Percentiles rank a stretch among this genome's conserved stretches.
Conservation (phyloP, 163 green algal species). For the Prototheca stagnorum region DNA sequence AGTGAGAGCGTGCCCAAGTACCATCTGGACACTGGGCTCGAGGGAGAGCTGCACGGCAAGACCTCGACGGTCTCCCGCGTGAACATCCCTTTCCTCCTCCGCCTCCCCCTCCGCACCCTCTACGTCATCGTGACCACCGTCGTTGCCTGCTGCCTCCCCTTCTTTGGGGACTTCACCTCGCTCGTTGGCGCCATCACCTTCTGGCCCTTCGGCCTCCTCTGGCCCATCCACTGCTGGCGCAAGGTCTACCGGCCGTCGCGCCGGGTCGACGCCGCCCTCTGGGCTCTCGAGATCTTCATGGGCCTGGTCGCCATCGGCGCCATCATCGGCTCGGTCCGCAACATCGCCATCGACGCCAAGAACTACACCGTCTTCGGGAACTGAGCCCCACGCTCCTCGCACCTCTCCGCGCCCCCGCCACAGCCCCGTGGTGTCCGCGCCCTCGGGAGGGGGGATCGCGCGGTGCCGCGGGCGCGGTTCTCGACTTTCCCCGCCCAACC, state of each 20-base stretch:
- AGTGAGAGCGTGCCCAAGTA: neutral
- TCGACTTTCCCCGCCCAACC: too few relatives aligned
- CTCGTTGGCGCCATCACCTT: constrained; percentile 20
- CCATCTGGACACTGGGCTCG: neutral
- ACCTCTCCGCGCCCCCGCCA: too few relatives aligned
- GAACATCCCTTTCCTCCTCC: too few relatives aligned
- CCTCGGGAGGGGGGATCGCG: too few relatives aligned
- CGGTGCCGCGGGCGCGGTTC: too few relatives aligned
- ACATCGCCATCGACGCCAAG: constrained; percentile 4
- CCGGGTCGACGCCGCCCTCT: constrained; percentile 2
- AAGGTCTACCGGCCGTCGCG: neutral
- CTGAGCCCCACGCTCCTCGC: too few relatives aligned
- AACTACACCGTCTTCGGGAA: neutral
- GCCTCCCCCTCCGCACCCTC: neutral
- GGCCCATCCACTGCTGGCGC: constrained; percentile 12
- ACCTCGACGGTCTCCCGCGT: too few relatives aligned
- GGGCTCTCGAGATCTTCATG: constrained; percentile 11
- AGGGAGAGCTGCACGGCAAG: too few relatives aligned
- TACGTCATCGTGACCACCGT: constrained; percentile 14
- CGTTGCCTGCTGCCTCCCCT: constrained; percentile 13
- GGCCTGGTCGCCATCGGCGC: constrained; percentile 9
- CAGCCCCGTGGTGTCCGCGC: too few relatives aligned
- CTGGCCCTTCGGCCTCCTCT: constrained; percentile 17
- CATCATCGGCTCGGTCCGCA: constrained; percentile 8
- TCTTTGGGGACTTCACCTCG: constrained; percentile 11